Evolutionary conservation across 495 filamentous ascomycete species (phyloP), one percentile per base, ranked within the genome.

Genomic region (Podospora pseudocomata): DNA sequence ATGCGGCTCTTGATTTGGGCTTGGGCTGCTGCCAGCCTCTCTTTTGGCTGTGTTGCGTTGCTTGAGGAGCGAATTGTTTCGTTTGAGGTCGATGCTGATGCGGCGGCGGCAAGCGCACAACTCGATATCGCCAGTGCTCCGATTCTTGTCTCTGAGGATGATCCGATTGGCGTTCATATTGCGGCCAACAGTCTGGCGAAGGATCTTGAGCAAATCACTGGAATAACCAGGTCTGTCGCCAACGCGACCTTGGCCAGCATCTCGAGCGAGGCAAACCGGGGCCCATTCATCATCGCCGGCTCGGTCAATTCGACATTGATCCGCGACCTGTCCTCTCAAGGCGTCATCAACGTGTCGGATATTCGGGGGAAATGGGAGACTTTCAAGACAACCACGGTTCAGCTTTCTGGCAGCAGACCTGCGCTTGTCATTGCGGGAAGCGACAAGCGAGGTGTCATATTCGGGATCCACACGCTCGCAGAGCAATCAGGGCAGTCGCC

Each of bases 371-470:
- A 85, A 71, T 90, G 87, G 86, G 88, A 91, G 71, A 80, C 84
- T 3, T 90, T 86, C 72, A 79, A 81, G 30, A 86, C 84, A 1
- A 81, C 89, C 3, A 74, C 81, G 7, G 71, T 79, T 20, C 87
- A 87, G 0, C 71, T 86, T 16, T 74, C 80, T 1, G 82, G 84
- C 11, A 75, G 85, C 57, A 68, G 60, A 9, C 62, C 74, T 20
- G 87, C 87, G 1, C 75, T 91, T 34, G 84, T 89, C 1, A 88
- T 91, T 72, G 83, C 81, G 6, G 88, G 87, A 27, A 77, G 85
- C 67, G 86, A 89, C 74, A 84, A 84, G 67, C 77, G 88, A 44
- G 88, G 86, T 4, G 82, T 86, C 4, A 86, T 89, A 58, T 90
- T 83, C 70, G 87, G 88, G 16, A 77, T 88, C 32, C 87, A 91